These are phyloP conservation scores for Arthrobotrys entomopaga DNA, from an alignment of 2,329 filamentous ascomycete genomes.

Conservation along the genomic window DNA sequence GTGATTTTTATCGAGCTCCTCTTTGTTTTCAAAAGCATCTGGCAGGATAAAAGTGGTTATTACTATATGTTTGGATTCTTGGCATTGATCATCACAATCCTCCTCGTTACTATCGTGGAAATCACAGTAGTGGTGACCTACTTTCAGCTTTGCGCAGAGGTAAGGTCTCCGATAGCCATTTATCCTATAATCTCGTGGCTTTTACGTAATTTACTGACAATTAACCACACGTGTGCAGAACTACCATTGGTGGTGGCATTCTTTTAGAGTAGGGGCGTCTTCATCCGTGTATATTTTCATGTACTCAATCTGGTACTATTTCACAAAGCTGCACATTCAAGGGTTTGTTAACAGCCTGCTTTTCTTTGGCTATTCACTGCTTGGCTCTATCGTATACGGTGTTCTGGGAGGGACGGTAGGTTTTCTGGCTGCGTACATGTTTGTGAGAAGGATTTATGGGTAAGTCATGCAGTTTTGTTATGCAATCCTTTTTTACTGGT, in stretches of 20 bases:
- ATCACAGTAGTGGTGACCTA: conserved; percentile 86
- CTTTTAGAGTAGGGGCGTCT: conserved; percentile 80
- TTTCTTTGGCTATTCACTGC: conserved; percentile 85
- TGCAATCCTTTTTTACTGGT: not conserved
- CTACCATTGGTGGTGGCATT: conserved; percentile 93
- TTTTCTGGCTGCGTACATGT: conserved; percentile 83
- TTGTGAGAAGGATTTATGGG: conserved; percentile 84
- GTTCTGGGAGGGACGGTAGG: conserved; percentile 84
- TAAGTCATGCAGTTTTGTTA: conserved; percentile 63
- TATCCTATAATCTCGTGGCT: not conserved
- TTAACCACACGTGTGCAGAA: conserved; percentile 67
- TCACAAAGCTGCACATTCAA: conserved; percentile 79
- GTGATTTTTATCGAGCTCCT: conserved; percentile 88
- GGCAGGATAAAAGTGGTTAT: conserved; percentile 90
- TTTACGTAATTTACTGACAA: conserved; percentile 41
- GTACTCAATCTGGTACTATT: conserved; percentile 87
- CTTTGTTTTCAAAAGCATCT: conserved; percentile 86
- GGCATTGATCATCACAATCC: conserved; percentile 75
- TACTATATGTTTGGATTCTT: conserved; percentile 93
- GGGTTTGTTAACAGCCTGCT: conserved; percentile 81
- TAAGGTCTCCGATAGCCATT: conserved; percentile 59
- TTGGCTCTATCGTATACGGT: conserved; percentile 83
- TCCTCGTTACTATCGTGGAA: conserved; percentile 81
- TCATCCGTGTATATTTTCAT: conserved; percentile 83
- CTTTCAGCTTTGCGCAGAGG: conserved; percentile 81